phyloP scores from a whole-genome alignment of 73 alveolate genomes.

The Uronychia setigera region DNA sequence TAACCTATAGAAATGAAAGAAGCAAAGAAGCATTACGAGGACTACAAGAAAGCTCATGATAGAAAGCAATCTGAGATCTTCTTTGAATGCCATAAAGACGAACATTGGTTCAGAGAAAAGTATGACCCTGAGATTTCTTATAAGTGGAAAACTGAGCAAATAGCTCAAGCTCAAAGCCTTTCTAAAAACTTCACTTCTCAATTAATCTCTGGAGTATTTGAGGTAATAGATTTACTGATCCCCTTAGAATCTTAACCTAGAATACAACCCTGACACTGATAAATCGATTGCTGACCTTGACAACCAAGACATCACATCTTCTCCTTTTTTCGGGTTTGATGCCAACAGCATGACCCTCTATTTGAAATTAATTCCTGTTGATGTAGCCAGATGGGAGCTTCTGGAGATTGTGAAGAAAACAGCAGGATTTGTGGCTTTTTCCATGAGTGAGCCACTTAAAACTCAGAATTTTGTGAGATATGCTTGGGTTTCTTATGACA shows the following conservation, averaged over 20 bases:
- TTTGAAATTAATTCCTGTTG: slow-evolving; percentile 76
- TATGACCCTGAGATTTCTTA: slow-evolving; percentile 80
- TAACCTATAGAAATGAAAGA: slow-evolving; percentile 46
- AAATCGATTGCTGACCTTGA: slow-evolving; percentile 14
- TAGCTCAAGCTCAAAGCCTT: slow-evolving; percentile 65
- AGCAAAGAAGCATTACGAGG: slow-evolving; percentile 76
- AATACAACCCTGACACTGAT: slow-evolving; percentile 35
- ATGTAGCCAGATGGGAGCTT: slow-evolving; percentile 79
- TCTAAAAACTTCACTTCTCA: slow-evolving; percentile 66
- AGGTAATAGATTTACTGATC: slow-evolving; percentile 4
- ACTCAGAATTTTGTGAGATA: slow-evolving; percentile 84
- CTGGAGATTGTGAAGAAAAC: slow-evolving; percentile 68
- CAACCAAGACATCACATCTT: slow-evolving; percentile 51
- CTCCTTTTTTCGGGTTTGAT: slow-evolving; percentile 86
- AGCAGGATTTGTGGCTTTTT: slow-evolving; percentile 85
- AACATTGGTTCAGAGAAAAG: slow-evolving; percentile 93
- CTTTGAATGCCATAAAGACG: slow-evolving; percentile 78
- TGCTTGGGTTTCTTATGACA: slow-evolving; percentile 91
- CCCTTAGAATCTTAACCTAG: slow-evolving; percentile 29
- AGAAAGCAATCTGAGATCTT: slow-evolving; percentile 81
- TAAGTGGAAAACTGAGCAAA: slow-evolving; percentile 75
- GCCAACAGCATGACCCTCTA: slow-evolving; percentile 76
- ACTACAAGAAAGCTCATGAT: slow-evolving; percentile 82
- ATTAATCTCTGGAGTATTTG: slow-evolving; percentile 26
- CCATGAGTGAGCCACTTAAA: slow-evolving; percentile 92